Evolutionary conservation across 805 yeast species (phyloP).

Genomic region (Saturnispora ahearnii): DNA sequence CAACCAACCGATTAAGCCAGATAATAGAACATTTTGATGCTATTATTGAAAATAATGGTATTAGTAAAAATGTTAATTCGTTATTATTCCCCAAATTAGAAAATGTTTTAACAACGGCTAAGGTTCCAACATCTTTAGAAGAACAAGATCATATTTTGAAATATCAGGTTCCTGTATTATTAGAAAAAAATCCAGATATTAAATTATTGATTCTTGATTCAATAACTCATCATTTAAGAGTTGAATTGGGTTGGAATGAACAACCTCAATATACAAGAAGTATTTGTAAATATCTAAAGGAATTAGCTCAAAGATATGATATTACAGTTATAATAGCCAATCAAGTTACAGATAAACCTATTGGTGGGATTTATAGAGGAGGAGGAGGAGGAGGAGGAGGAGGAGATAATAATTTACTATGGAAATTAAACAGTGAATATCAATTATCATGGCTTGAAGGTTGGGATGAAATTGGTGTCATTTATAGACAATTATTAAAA

Average conservation of each 20-base stretch:
- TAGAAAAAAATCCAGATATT: slow-evolving; percentile 32
- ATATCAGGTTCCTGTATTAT: slow-evolving; percentile 57
- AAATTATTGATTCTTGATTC: slow-evolving; percentile 70
- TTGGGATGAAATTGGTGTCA: slow-evolving; percentile 44
- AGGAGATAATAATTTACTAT: slow-evolving; percentile 21
- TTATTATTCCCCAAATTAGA: slow-evolving; percentile 27
- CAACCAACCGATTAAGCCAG: slow-evolving; percentile 54
- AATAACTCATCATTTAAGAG: slow-evolving; percentile 70
- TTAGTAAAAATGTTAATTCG: slow-evolving; percentile 15
- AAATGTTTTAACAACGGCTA: slow-evolving; percentile 24
- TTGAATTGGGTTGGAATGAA: slow-evolving; percentile 40
- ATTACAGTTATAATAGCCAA: slow-evolving; percentile 66
- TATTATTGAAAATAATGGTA: slow-evolving; percentile 29
- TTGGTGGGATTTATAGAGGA: slow-evolving; percentile 21
- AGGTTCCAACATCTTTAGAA: slow-evolving; percentile 42
- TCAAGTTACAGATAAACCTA: slow-evolving; percentile 64
- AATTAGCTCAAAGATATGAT: slow-evolving; percentile 37
- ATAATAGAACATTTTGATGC: slow-evolving; percentile 26
- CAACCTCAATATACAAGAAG: slow-evolving; percentile 35
- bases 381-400: background rate
- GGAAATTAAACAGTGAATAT: slow-evolving; percentile 42
- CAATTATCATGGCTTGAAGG: slow-evolving; percentile 71
- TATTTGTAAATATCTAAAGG: slow-evolving; percentile 39
- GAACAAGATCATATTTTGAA: slow-evolving; percentile 63
- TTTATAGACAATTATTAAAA: slow-evolving; percentile 23